Percentiles rank a stretch among this genome's conserved stretches.
These are phyloP conservation scores for Cajanus cajan DNA, from an alignment of 306 rosid species.

Conservation along the genomic window DNA sequence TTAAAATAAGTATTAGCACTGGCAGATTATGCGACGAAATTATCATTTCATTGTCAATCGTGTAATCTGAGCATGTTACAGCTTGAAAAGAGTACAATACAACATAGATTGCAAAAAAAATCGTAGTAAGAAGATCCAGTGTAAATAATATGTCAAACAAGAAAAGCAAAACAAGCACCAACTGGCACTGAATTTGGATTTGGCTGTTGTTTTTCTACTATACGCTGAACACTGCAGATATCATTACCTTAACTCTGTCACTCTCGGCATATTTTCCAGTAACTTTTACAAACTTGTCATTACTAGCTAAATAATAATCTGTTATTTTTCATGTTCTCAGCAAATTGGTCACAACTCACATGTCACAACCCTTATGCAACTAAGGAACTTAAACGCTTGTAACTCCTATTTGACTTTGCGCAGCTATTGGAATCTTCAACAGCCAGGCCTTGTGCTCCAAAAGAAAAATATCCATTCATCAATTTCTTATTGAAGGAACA, in stretches of 20 bases:
- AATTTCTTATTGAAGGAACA: constrained; percentile 53
- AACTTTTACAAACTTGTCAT: neutral
- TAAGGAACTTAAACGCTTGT: constrained; percentile 46
- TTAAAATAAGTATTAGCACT: neutral
- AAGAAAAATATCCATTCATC: constrained; percentile 65
- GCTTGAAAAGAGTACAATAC: neutral
- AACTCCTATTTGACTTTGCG: constrained; percentile 34
- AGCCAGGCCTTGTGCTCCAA: constrained; percentile 65
- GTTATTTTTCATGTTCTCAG: neutral
- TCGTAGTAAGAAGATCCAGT: neutral
- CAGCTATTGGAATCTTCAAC: constrained; percentile 50
- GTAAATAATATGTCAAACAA: neutral
- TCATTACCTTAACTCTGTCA: neutral
- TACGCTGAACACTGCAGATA: neutral
- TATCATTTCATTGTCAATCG: neutral
- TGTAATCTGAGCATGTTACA: neutral
- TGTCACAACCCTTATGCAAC: constrained; percentile 47
- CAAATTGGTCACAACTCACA: neutral
- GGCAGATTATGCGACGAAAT: neutral
- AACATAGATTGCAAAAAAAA: neutral
- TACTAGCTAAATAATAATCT: neutral
- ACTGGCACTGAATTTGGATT: neutral
- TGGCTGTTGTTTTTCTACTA: neutral
- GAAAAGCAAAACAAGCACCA: neutral
- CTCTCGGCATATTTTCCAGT: neutral